Evolutionary conservation across 192 early-diverging fungal species (phyloP).

Genomic region (Lobosporangium transversale): DNA sequence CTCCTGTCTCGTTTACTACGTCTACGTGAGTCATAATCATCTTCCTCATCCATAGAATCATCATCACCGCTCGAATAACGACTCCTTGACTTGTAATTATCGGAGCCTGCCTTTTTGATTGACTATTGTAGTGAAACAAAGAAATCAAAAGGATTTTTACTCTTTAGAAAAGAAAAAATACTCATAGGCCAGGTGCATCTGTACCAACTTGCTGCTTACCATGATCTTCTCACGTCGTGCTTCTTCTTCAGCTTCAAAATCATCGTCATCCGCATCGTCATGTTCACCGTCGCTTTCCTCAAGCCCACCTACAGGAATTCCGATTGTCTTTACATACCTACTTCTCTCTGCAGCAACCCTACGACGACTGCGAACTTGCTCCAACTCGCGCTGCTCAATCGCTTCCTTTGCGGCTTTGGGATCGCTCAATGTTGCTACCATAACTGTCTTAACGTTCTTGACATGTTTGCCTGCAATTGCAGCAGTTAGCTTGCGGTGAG

Average conservation of each 20-base stretch:
- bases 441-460: conserved; percentile 70
- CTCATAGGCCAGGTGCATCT: neutral
- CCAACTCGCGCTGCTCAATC: conserved; percentile 59
- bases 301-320: conserved; percentile 34
- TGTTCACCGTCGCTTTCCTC: conserved; percentile 46
- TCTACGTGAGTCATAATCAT: conserved; percentile 56
- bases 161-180: neutral
- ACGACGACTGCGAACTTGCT: conserved; percentile 65
- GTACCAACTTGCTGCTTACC: conserved; percentile 16
- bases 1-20: conserved; percentile 50
- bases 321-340: conserved; percentile 56
- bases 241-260: conserved; percentile 54
- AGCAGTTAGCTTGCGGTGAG: conserved; percentile 73
- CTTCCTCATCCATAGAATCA: conserved; percentile 68
- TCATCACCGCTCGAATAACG: conserved; percentile 56
- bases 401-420: conserved; percentile 72
- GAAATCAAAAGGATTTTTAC: neutral
- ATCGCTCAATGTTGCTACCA: conserved; percentile 72
- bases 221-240: conserved; percentile 46
- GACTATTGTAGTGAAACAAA: conserved; percentile 20
- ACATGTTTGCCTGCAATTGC: conserved; percentile 74
- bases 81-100: conserved; percentile 47
- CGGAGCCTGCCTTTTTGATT: conserved; percentile 48
- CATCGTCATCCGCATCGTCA: conserved; percentile 59
- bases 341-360: conserved; percentile 63